These are phyloP conservation scores for Dactylonectria macrodidyma DNA, from an alignment of 2,329 filamentous ascomycete genomes.

Conservation along the genomic window DNA sequence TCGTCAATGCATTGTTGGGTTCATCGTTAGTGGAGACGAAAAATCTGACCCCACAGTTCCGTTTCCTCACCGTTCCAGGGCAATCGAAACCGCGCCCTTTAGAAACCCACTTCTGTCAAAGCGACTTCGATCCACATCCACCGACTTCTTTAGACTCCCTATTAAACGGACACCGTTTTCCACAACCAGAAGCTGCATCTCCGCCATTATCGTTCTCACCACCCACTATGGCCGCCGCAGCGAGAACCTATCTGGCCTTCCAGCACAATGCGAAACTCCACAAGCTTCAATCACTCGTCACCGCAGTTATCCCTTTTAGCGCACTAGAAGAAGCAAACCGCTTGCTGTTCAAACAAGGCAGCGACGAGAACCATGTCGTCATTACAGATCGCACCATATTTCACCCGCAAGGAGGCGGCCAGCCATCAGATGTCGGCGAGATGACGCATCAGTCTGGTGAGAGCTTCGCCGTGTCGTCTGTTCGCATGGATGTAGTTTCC, in stretches of 20 bases:
- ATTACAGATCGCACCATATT: conserved; percentile 79
- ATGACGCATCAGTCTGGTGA: conserved; percentile 57
- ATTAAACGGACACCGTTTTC: background rate
- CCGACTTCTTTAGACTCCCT: background rate
- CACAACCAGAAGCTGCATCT: background rate
- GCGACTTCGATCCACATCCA: background rate
- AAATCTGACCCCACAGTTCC: background rate
- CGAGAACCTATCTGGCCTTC: conserved; percentile 56
- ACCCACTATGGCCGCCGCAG: conserved; percentile 38
- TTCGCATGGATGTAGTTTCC: conserved; percentile 67
- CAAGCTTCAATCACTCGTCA: conserved; percentile 60
- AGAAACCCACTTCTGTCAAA: background rate
- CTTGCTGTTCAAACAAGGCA: conserved; percentile 71
- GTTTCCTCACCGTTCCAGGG: background rate
- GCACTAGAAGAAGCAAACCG: conserved; percentile 66
- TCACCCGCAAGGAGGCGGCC: conserved; percentile 82
- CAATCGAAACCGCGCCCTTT: background rate
- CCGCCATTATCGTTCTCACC: background rate
- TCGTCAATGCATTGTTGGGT: background rate
- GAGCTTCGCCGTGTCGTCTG: conserved; percentile 68
- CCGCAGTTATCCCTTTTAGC: conserved; percentile 63
- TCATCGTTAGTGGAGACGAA: background rate
- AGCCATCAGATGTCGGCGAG: conserved; percentile 76
- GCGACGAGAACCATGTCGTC: conserved; percentile 68
- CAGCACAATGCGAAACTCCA: conserved; percentile 61